Conservation (phyloP, 441 rosid genomes). For the Pelargonium citronellum region DNA sequence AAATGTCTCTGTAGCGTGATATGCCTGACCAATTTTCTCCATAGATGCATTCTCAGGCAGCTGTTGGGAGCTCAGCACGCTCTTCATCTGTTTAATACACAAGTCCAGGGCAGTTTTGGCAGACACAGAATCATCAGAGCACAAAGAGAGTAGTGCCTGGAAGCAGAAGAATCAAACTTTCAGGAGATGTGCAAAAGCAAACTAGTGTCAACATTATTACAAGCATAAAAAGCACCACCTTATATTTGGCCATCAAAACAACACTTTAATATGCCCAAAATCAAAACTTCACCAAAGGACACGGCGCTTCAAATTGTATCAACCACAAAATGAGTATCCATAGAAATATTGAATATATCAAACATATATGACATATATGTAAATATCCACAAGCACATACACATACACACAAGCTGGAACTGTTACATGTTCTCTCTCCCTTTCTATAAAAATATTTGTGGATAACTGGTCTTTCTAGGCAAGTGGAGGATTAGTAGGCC, state of each 20-base stretch:
- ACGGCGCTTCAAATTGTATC: too few relatives aligned
- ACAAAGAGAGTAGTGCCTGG: constrained; percentile 86
- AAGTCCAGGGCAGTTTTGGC: constrained; percentile 81
- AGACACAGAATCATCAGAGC: constrained; percentile 81
- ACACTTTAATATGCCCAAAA: not conserved
- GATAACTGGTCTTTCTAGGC: not conserved
- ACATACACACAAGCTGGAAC: not conserved
- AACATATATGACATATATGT: not conserved
- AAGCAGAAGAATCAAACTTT: constrained; percentile 28
- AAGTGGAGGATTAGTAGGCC: not conserved
- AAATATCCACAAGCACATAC: not conserved
- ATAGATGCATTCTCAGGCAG: constrained; percentile 84
- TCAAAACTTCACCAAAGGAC: not conserved
- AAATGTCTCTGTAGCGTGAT: constrained; percentile 87
- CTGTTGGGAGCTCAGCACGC: constrained; percentile 68
- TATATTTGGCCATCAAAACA: not conserved
- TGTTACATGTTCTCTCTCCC: not conserved
- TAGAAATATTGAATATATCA: not conserved
- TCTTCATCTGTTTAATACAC: constrained; percentile 82
- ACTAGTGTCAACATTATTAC: not conserved
- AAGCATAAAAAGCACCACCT: not conserved
- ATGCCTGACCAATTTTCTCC: constrained; percentile 89
- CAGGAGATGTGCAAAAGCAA: constrained; percentile 18
- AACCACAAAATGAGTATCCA: too few relatives aligned
- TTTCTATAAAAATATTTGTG: not conserved